Percentiles rank a stretch among this genome's conserved stretches.
phyloP scores from a whole-genome alignment of 2,329 filamentous ascomycete genomes.

The Incumbomyces lentus region DNA sequence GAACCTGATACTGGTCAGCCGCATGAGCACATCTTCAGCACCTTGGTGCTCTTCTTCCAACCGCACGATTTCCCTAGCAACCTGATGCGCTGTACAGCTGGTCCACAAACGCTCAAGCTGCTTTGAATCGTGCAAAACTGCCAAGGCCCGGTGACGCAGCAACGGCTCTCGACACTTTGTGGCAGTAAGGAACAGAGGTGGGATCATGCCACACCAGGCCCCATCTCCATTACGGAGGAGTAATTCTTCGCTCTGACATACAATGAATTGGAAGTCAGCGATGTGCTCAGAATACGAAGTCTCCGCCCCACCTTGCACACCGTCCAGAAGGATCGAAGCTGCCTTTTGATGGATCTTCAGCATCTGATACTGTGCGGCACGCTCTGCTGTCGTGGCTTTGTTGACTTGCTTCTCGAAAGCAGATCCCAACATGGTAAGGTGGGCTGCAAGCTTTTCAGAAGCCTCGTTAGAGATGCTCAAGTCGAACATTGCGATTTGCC shows the following conservation, averaged over 20 bases:
- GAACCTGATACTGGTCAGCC: not conserved
- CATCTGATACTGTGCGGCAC: not conserved
- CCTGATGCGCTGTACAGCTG: slow-evolving; percentile 13
- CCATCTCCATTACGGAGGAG: not conserved
- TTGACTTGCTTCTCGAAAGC: not conserved
- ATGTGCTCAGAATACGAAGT: not conserved
- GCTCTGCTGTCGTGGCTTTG: not conserved
- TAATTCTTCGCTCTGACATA: not conserved
- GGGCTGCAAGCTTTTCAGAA: not conserved
- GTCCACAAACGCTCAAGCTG: slow-evolving; percentile 14
- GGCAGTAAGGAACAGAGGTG: slow-evolving; percentile 16
- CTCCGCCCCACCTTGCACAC: not conserved
- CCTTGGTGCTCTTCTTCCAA: not conserved
- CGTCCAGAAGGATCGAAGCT: not conserved
- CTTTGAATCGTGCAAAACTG: slow-evolving; percentile 6
- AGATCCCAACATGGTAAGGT: not conserved
- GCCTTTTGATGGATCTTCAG: not conserved
- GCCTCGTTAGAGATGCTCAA: not conserved
- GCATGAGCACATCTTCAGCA: not conserved
- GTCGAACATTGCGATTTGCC: not conserved
- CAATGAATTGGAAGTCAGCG: not conserved
- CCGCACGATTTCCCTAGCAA: slow-evolving; percentile 5
- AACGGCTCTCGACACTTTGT: slow-evolving; percentile 13
- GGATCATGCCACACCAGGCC: slow-evolving; percentile 6
- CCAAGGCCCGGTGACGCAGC: slow-evolving; percentile 8